These are phyloP conservation scores for Fragilaria radians DNA, from an alignment of 108 stramenopile species.

Conservation along the genomic window DNA sequence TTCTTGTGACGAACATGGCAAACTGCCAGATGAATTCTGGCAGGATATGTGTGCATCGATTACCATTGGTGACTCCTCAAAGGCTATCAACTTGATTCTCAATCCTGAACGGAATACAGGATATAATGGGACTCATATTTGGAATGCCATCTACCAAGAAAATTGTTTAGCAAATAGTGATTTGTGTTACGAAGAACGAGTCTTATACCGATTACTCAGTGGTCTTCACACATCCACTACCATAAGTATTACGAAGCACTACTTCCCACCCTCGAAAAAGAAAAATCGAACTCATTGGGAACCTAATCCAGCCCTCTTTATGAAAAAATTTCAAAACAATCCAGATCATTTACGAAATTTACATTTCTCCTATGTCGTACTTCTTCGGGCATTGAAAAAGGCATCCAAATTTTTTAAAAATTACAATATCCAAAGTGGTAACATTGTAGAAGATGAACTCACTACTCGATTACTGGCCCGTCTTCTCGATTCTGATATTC, in stretches of 20 bases:
- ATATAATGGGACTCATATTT: slow-evolving; percentile 89
- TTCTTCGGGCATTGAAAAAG: slow-evolving; percentile 82
- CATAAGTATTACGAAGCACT: slow-evolving; percentile 83
- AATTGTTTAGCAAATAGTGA: slow-evolving; percentile 58
- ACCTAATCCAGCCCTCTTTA: slow-evolving; percentile 80
- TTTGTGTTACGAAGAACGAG: slow-evolving; percentile 87
- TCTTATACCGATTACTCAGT: slow-evolving; percentile 81
- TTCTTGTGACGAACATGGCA: slow-evolving; percentile 30
- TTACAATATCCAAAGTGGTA: slow-evolving; percentile 75
- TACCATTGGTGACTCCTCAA: slow-evolving; percentile 44
- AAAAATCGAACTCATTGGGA: slow-evolving; percentile 68
- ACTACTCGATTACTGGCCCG: slow-evolving; percentile 58
- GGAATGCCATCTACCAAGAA: slow-evolving; percentile 90
- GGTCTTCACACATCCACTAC: slow-evolving; percentile 89
- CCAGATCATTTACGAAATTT: slow-evolving; percentile 89
- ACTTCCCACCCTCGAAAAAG: slow-evolving; percentile 81
- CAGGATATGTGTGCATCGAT: slow-evolving; percentile 81
- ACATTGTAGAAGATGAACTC: slow-evolving; percentile 76
- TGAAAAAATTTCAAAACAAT: slow-evolving; percentile 67
- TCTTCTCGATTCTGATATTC: slow-evolving; percentile 75
- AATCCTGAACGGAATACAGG: slow-evolving; percentile 95
- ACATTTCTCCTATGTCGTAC: slow-evolving; percentile 91
- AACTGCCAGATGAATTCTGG: slow-evolving; percentile 77
- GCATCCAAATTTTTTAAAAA: slow-evolving; percentile 64
- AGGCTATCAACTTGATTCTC: slow-evolving; percentile 71